A percentile compares a stretch with the other conserved stretches of the same genome.
Evolutionary conservation across 1,284 basidiomycete species (phyloP).

Genomic region (Trametes hirsuta): DNA sequence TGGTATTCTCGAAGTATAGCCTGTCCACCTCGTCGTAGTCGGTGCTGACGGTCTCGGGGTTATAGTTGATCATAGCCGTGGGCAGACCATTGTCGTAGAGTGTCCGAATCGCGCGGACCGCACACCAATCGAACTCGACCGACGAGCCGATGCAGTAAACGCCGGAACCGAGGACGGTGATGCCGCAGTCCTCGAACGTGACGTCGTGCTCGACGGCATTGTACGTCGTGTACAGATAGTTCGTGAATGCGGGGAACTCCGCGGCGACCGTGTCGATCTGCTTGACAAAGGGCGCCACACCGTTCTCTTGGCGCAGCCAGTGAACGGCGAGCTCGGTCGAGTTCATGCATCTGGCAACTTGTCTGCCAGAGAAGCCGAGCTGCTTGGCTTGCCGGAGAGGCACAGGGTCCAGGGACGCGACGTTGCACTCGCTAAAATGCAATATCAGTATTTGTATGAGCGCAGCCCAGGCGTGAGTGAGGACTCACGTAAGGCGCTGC

Average conservation of each 20-base stretch:
- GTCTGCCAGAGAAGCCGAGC: conserved; percentile 94
- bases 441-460: not conserved
- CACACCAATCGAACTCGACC: conserved; percentile 99
- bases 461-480: not conserved
- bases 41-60: conserved; percentile 98
- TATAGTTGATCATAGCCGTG: conserved; percentile 99
- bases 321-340: conserved; percentile 92
- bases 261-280: conserved; percentile 99
- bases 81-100: conserved; percentile 93
- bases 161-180: conserved; percentile 97
- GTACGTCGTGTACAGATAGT: conserved; percentile 99
- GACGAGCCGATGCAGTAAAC: conserved; percentile 99
- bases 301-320: conserved; percentile 81
- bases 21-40: conserved; percentile 99
- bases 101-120: conserved; percentile 95
- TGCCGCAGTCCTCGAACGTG: conserved; percentile 86
- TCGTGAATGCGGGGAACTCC: conserved; percentile 98
- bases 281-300: conserved; percentile 92
- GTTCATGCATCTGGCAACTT: conserved; percentile 80
- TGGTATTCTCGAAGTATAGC: conserved; percentile 99
- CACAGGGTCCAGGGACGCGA: conserved; percentile 68
- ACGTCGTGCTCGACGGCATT: conserved; percentile 94
- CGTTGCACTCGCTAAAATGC: conserved; percentile 58
- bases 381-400: conserved; percentile 89
- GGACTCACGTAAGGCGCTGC: conserved; percentile 66